Evolutionary conservation across 345 rosid genomes (phyloP).

Genomic region (Lepidium sativum): DNA sequence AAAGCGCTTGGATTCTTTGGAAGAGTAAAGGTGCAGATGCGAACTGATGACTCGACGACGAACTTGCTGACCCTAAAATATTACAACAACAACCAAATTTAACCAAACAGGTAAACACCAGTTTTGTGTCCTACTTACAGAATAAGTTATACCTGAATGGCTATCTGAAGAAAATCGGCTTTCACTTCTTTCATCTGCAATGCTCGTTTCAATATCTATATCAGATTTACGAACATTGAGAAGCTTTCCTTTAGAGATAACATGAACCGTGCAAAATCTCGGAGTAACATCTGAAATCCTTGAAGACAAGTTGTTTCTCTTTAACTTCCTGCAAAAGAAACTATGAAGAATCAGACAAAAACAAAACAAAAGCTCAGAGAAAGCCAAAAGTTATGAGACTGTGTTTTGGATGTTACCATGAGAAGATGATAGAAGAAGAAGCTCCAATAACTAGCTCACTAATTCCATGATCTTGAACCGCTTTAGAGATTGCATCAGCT

Average conservation of each 20-base stretch:
- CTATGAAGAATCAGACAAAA: background rate
- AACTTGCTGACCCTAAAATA: constrained; percentile 26
- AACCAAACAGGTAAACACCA: background rate
- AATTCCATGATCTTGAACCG: constrained; percentile 41
- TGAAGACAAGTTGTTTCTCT: constrained; percentile 43
- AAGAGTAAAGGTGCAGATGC: constrained; percentile 41
- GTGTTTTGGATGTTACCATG: constrained; percentile 40
- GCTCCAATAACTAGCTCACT: constrained; percentile 77
- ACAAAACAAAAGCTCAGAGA: background rate
- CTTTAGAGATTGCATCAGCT: constrained; percentile 64
- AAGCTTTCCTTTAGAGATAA: constrained; percentile 67
- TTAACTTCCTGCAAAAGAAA: constrained; percentile 19
- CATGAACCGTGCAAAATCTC: constrained; percentile 57
- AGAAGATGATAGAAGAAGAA: constrained; percentile 51
- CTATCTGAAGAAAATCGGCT: constrained; percentile 29
- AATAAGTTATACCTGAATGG: constrained; percentile 36
- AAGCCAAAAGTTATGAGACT: background rate
- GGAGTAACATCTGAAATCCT: constrained; percentile 55
- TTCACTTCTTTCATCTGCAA: constrained; percentile 45
- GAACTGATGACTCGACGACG: constrained; percentile 32
- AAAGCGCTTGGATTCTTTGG: constrained; percentile 64
- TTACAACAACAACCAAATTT: background rate
- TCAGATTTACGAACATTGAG: constrained; percentile 64
- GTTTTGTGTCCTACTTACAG: background rate
- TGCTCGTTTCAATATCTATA: constrained; percentile 41